These are phyloP conservation scores for Gonium pectorale DNA, from an alignment of 139 green algal species.

Conservation along the genomic window DNA sequence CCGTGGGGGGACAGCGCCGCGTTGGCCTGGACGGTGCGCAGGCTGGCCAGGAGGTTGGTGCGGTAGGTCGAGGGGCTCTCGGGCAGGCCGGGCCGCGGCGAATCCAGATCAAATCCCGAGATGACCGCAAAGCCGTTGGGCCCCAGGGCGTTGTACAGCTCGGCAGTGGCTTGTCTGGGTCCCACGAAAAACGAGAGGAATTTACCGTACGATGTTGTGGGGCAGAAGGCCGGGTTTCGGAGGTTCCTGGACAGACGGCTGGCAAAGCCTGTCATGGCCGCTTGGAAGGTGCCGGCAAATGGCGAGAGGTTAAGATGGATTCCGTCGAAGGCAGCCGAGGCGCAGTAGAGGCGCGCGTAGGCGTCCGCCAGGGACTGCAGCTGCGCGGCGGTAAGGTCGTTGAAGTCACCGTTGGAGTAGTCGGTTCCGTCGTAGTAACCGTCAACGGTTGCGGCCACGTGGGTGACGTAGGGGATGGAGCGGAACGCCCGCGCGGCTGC, in stretches of 20 bases:
- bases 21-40: not conserved
- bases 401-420: not conserved
- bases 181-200: constrained; percentile 5
- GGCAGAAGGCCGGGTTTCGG: not conserved
- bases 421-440: not conserved
- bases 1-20: not conserved
- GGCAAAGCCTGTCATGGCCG: not conserved
- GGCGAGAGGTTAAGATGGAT: not conserved
- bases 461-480: constrained; percentile 16
- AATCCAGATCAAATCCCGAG: not conserved
- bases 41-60: not conserved
- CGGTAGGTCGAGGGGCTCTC: not conserved
- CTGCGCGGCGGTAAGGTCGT: not conserved
- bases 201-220: not conserved
- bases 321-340: not conserved
- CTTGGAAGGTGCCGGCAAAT: not conserved
- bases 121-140: constrained; percentile 10
- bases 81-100: not conserved
- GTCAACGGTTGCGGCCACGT: not conserved
- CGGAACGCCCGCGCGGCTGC: not conserved
- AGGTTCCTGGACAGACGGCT: not conserved
- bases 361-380: not conserved
- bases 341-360: not conserved
- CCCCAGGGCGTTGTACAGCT: not conserved
- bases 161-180: not conserved